Base-by-base conservation (phyloP, 2,329 filamentous ascomycete genomes). In the Fusarium phyllophilum region DNA sequence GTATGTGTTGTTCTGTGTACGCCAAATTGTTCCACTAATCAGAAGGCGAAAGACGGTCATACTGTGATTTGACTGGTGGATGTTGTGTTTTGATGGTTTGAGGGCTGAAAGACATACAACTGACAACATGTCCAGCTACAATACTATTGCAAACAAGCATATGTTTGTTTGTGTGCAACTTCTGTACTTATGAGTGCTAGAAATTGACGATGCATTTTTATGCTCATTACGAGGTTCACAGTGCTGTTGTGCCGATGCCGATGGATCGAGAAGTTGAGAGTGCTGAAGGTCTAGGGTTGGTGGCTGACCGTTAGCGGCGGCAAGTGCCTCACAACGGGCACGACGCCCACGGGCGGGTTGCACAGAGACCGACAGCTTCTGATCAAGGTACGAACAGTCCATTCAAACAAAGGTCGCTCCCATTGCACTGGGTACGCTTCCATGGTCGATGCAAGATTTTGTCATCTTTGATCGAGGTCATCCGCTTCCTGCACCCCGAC, bases 1-100 rank as follows among this genome's bases (percentile, higher is more conserved):
- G 29, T 20, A 44, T 56, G 33, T 22, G 20, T 10, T 33, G n/a
- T 44, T 29, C 48, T 63, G 26, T 66, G 9, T 22, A 11, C 52
- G 61, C 61, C 34, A 18, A 22, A 33, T 69, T 69, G 48, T n/a
- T 63, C 66, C 66, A 69, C 66, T 63, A 69, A 69, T 69, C 49
- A 56, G 7, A 15, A 20, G 12, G 4, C 52, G 14, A 45, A 45
- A 18, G 9, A 7, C 31, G 8, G 6, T 17, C 5, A 3, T 29
- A 3, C 5, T 12, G 14, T 5, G 20, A 6, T 29, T 1, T 69
- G 26, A 69, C 57, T 69, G 57, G 66, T 69, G 65, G 65, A 69
- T 18, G 29, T 44, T 42, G 13, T 38, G 4, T 3, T 4, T 13
- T 26, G 7, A 12, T 17, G 22, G 1, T 8, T 39, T 12, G 8